phyloP scores from a whole-genome alignment of 352 stramenopile species.

The Aphanomyces euteiches region DNA sequence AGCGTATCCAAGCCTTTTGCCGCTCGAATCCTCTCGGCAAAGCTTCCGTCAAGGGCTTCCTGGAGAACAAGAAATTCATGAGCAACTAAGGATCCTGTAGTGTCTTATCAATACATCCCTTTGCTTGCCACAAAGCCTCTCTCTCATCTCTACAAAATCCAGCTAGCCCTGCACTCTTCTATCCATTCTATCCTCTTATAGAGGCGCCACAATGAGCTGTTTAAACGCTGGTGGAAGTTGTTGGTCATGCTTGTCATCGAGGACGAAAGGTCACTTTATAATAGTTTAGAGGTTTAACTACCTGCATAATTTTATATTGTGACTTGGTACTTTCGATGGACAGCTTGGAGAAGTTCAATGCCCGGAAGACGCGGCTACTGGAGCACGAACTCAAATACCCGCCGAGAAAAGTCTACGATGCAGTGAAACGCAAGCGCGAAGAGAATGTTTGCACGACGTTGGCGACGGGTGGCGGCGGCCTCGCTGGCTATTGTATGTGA shows the following conservation, averaged over 20 bases:
- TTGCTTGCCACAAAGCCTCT: background rate
- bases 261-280: too few relatives aligned
- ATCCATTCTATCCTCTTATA: too few relatives aligned
- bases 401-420: background rate
- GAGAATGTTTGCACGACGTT: background rate
- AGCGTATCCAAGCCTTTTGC: conserved; percentile 89
- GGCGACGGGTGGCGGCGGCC: background rate
- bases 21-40: conserved; percentile 87
- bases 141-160: too few relatives aligned
- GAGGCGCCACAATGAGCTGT: too few relatives aligned
- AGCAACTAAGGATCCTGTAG: conserved; percentile 50
- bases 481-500: background rate
- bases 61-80: conserved; percentile 80
- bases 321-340: too few relatives aligned
- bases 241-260: too few relatives aligned
- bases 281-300: too few relatives aligned
- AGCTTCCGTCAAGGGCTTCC: conserved; percentile 69
- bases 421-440: background rate
- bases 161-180: too few relatives aligned
- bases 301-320: too few relatives aligned
- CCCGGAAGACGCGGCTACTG: background rate
- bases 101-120: too few relatives aligned
- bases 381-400: background rate
- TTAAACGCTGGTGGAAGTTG: too few relatives aligned
- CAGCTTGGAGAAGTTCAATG: too few relatives aligned